Base-by-base conservation (phyloP, 441 rosid species). In the Erodium texanum region DNA sequence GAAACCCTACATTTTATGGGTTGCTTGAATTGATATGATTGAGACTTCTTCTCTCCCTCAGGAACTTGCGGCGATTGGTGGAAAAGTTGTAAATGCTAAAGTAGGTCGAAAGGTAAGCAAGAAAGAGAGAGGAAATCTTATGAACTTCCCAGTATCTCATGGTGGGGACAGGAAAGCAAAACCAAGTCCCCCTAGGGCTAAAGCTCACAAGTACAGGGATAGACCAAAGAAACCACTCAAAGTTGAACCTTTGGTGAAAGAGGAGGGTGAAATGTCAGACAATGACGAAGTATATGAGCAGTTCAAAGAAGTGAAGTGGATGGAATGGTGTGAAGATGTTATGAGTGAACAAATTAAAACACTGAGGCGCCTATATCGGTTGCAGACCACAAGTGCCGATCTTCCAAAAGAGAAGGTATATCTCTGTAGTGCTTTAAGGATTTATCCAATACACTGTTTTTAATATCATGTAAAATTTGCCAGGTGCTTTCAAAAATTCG, bases 211-310 rank as follows among this genome's bases (percentile, higher is more conserved):
- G 34, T 72, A 76, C 69, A 85, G 68, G 80, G 87, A 77, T 67
- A 84, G 85, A 74, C 75, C 75, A 62, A 89, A 85, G 81, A 88
- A 79, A 79, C 80, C 82, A 38, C 88, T 74, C 67, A 87, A 73
- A 72, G 88, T 77, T 67, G 98, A 89, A 70, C 96, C 85, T 29
- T 73, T 94, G 69, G 88, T 73, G 50, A 94, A 94, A 79, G 99
- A 94, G 83, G 99, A 94, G 82, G 99, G 99, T 67, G 99, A 94
- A 80, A 94, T 94, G 98, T 94, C 99, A 15, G 99, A 86, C 80
- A 80, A 89, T 45, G 98, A 87, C 72, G 98, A 86, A 80, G 86
- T 92, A 32, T 83, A 89, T 61, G 98, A 88, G 80, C 99, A 94
- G 75, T 94, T 94, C 67, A 94, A 87, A 87, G 98, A 92, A 84